Evolutionary conservation across 352 stramenopile genomes (phyloP), one percentile per base, ranked within the genome.

Genomic region (Plasmopara muralis): DNA sequence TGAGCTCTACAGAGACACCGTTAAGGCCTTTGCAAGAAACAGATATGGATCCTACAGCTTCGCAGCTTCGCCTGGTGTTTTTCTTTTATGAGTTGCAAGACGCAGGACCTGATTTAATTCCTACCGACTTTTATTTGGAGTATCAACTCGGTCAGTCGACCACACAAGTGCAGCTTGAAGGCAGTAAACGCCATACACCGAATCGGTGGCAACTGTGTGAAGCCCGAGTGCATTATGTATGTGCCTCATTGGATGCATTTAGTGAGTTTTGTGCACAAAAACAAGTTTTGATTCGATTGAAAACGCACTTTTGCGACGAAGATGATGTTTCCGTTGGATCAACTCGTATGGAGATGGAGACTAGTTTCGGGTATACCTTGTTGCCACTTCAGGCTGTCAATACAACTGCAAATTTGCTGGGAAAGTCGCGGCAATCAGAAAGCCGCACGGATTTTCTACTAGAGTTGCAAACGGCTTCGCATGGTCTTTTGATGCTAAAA

Each of bases 71-170:
- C 1, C 43, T 93, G 12, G 67, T 82, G 28, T 81, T 93, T 42
- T 87, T 93, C 62, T 93, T 93, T 47, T 79, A 93, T 43, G 82
- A 93, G 47, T 55, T 93, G 2, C 82, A 93, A 45, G 82, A 93
- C 44, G 79, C 65, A 30, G 75, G 78, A 0, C 72, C 70, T 0
- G 44, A 75, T 0, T 55, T 87, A 31, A 57, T 60, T 6, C 70
- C 79, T 1, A 78, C 74, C 0, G 76, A 90, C 15, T 93, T 88
- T 20, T 87, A 77, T 44, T 63, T 90, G 29, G 79, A 89, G 39
- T 93, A 93, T 42, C 79, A 90, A 38, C 49, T 93, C 6, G 82
- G 79, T 0, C 82, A 93, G 54, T 44, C 57, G 18, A 66, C 88
- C 28, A 69, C 56, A 9, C 66, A 60, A 16, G 47, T 93, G 10